Conservation (phyloP, 2,329 filamentous ascomycete genomes). For the Phyllosticta citribraziliensis region DNA sequence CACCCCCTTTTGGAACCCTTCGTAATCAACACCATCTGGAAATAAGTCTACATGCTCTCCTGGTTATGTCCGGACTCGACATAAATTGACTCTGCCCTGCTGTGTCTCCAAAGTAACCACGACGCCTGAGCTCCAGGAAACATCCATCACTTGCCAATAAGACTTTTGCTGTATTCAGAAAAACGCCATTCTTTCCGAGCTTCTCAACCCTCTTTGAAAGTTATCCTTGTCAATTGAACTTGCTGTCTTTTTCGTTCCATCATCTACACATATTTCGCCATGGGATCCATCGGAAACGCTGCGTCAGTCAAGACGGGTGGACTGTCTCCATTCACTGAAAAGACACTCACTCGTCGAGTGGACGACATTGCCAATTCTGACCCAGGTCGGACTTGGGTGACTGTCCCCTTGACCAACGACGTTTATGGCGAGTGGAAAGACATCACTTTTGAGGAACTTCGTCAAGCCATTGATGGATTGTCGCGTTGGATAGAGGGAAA, state of each 20-base stretch:
- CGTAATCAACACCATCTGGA: not conserved
- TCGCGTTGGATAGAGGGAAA: constrained; percentile 8
- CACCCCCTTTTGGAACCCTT: not conserved
- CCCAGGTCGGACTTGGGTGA: constrained; percentile 4
- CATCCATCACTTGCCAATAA: not conserved
- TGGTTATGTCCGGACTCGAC: not conserved
- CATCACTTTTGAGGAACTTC: constrained; percentile 4
- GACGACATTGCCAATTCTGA: constrained; percentile 3
- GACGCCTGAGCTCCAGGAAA: not conserved
- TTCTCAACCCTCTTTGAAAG: not conserved
- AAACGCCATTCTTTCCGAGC: not conserved
- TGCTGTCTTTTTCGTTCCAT: not conserved
- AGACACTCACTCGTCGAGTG: constrained; percentile 3
- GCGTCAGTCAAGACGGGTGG: not conserved
- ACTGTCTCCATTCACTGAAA: constrained; percentile 4
- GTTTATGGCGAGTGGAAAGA: constrained; percentile 6
- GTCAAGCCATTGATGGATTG: not conserved
- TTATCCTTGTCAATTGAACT: not conserved
- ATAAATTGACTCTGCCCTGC: not conserved
- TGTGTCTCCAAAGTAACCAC: not conserved
- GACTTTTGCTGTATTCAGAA: not conserved
- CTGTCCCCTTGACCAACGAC: constrained; percentile 2
- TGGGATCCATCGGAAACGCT: not conserved
- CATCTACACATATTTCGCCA: not conserved
- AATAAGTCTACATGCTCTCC: not conserved